These are phyloP conservation scores for Microthlaspi erraticum DNA, from an alignment of 345 rosid genomes.

Conservation along the genomic window DNA sequence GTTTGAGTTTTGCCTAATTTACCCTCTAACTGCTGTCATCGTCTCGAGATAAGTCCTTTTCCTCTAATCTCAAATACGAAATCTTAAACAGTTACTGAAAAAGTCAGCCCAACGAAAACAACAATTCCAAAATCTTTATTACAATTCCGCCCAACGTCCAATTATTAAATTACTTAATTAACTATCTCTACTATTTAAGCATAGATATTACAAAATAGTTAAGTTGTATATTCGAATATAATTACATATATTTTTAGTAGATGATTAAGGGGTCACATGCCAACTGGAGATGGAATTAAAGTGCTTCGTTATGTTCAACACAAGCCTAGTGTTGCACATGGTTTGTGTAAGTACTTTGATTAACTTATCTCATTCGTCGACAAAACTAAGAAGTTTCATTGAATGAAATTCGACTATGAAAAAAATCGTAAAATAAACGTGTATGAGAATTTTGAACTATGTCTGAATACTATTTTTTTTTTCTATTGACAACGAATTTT, in stretches of 20 bases:
- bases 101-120: conserved; percentile 42
- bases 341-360: conserved; percentile 7
- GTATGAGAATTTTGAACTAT: neutral
- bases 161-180: neutral
- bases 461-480: neutral
- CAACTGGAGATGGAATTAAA: conserved; percentile 38
- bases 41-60: conserved; percentile 37
- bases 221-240: neutral
- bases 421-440: conserved; percentile 8
- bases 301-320: conserved; percentile 41
- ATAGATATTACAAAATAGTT: neutral
- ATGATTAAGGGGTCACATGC: conserved; percentile 39
- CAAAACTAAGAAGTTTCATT: neutral
- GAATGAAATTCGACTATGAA: conserved; percentile 9
- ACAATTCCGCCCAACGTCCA: neutral
- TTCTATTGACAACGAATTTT: neutral
- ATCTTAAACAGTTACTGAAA: conserved; percentile 36
- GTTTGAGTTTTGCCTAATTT: conserved; percentile 10
- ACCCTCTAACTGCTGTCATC: conserved; percentile 41
- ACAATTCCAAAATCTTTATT: conserved; percentile 1
- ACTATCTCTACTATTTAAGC: neutral
- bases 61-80: conserved; percentile 29
- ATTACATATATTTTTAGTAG: conserved; percentile 7
- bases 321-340: conserved; percentile 47
- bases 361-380: neutral